Base-by-base conservation (phyloP, 140 eudicot genomes). In the Flaveria floridana region DNA sequence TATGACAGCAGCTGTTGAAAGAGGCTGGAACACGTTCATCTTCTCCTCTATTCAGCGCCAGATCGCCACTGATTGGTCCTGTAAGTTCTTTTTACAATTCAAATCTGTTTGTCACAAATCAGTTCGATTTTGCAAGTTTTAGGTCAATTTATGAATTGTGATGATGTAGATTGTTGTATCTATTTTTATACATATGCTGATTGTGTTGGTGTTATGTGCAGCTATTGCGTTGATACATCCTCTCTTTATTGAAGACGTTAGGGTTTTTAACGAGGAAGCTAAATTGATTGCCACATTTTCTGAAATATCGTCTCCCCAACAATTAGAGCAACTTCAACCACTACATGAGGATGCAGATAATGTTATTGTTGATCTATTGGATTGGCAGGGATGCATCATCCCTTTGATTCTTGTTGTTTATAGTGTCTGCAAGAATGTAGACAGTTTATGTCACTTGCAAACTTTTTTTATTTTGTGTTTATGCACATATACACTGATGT, bases 1-100 rank as follows among this genome's bases (percentile, higher is more conserved):
- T 12, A 88, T 93, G 97, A 93, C 99, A 12, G 82, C 96, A 59
- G 97, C 99, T 21, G 91, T 88, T 15, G 99, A 93, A 79, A 88
- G 96, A 77, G 99, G 99, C 13, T 93, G 99, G 99, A 80, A 75
- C 65, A 93, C 96, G 58, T 93, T 93, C 71, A 46, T 93, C 21
- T 93, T 93, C 82, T 66, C 88, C 67, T 65, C 83, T 52, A 30
- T 81, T 70, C 75, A 68, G 57, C 93, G 85, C 56, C 80, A 85
- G 14, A 90, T 88, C 64, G 94, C 99, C 47, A 72, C 65, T 46
- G 89, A 88, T 37, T 93, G 99, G 99, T 86, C 99, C 4, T 80
- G 99, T 93, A 79, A 18, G 41, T 34, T 34, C 8, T 6, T 34
- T 34, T 34, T 5, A 34, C 8, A 34, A 34, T 6, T 34, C 8